These are phyloP conservation scores for Melocanna baccifera DNA, from an alignment of 176 grass and related monocot genomes.

Conservation along the genomic window DNA sequence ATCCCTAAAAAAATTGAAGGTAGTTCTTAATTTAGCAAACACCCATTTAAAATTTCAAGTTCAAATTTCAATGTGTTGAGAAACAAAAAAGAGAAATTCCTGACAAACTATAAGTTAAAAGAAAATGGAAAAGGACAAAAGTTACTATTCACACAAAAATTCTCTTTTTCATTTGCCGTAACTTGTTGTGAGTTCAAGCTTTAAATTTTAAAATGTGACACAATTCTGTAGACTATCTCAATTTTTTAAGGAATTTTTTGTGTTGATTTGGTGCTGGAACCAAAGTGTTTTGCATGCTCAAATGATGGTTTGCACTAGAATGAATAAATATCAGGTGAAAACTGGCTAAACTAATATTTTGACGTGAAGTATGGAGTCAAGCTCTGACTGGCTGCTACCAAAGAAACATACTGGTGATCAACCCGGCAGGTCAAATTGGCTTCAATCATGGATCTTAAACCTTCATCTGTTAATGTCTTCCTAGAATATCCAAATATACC, in stretches of 20 bases:
- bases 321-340: slow-evolving; percentile 6
- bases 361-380: neutral
- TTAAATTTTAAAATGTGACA: neutral
- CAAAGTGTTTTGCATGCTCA: neutral
- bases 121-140: neutral
- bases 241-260: neutral
- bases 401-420: slow-evolving; percentile 81
- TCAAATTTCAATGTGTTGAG: neutral
- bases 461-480: slow-evolving; percentile 62
- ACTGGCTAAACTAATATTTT: neutral
- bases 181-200: neutral
- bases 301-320: neutral
- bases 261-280: neutral
- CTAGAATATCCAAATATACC: slow-evolving; percentile 98
- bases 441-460: slow-evolving; percentile 80
- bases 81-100: neutral
- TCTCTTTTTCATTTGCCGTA: neutral
- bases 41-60: neutral
- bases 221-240: neutral
- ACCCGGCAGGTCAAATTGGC: slow-evolving; percentile 88
- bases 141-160: neutral
- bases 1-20: neutral
- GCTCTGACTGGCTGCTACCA: slow-evolving; percentile 8
- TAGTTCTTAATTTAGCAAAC: neutral
- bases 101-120: neutral